These are phyloP conservation scores for Penicillium sp. DNA, from an alignment of 2,329 filamentous ascomycete species.

Conservation along the genomic window DNA sequence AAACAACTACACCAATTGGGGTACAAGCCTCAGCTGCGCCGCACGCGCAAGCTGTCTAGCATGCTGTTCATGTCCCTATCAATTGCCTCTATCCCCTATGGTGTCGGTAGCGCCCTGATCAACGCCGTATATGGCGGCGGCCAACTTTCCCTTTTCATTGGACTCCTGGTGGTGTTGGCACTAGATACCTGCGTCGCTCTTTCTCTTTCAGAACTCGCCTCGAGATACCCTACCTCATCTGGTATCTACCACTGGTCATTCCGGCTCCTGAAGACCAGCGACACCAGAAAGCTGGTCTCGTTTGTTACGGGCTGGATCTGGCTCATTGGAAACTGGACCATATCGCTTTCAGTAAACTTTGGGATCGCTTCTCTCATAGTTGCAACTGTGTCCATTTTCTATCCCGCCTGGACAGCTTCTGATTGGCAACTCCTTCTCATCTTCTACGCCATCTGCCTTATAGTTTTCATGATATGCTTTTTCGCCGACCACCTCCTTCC, in stretches of 20 bases:
- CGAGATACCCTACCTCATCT: conserved; percentile 53
- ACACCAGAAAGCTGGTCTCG: conserved; percentile 48
- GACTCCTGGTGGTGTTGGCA: conserved; percentile 56
- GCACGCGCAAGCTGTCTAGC: conserved; percentile 11
- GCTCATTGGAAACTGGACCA: conserved; percentile 55
- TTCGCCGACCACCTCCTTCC: conserved; percentile 68
- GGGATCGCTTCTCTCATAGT: conserved; percentile 57
- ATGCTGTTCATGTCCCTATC: conserved; percentile 16
- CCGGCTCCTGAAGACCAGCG: conserved; percentile 41
- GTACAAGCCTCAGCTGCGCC: conserved; percentile 10
- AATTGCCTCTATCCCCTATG: conserved; percentile 51
- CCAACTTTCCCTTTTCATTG: conserved; percentile 57
- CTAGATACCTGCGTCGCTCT: conserved; percentile 55
- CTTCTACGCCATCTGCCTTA: conserved; percentile 68
- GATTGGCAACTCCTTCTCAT: conserved; percentile 69
- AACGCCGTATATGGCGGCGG: conserved; percentile 49
- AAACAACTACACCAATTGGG: conserved; percentile 8
- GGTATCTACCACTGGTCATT: conserved; percentile 58
- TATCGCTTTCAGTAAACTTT: conserved; percentile 56
- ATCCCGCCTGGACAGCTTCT: conserved; percentile 53
- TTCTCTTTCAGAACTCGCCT: conserved; percentile 53
- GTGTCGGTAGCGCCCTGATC: conserved; percentile 43
- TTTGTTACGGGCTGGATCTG: conserved; percentile 57
- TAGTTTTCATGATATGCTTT: conserved; percentile 65
- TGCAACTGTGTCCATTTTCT: conserved; percentile 54